Base-by-base conservation (phyloP, 352 stramenopile genomes). In the Globisporangium cylindrosporum region DNA sequence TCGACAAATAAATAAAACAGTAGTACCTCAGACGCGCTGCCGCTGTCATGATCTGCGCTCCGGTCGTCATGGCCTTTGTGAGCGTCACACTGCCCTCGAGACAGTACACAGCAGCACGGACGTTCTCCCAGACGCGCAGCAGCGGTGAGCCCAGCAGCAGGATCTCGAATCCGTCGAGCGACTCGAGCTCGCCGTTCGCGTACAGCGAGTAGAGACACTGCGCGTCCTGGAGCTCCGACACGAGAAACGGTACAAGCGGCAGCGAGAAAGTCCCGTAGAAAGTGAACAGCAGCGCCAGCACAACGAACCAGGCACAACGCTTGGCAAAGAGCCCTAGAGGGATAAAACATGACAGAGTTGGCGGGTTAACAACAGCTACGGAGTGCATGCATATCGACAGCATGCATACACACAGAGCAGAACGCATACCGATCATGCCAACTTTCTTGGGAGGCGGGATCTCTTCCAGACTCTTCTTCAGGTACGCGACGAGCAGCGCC, bases 111-210 rank as follows among this genome's bases (percentile, higher is more conserved):
- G 74, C 80, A 0, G 78, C 77, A 64, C 92, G 90, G 8, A 89
- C 49, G 64, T 95, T 95, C 60, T 80, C 68, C 88, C 86, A 94
- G 48, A 95, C 82, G 25, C 73, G 77, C 32, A 88, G 55, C 14
- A 93, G 70, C 25, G 85, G 83, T 3, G 88, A 93, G n/a, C 73
- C 84, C 14, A 89, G 69, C 64, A 94, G 63, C 63, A 92, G 73
- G 29, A 95, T 78, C 59, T 92, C 86, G 24, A 91, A 64, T 48
- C 85, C 80, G 58, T 95, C 82, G 34, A 82, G 78, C 27, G 72
- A 25, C 14, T 90, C 70, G 1, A 90, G 36, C 18, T 83, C 76
- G n/a, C 75, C 75, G 20, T 62, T 71, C 6, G 68, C 34, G 46
- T 80, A 84, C 15, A 90, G 41, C 36, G 62, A 20, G 20, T 76